Percentiles rank a stretch among this genome's conserved stretches.
Conservation (phyloP, 2,329 filamentous ascomycete genomes). For the Fusarium sp. region DNA sequence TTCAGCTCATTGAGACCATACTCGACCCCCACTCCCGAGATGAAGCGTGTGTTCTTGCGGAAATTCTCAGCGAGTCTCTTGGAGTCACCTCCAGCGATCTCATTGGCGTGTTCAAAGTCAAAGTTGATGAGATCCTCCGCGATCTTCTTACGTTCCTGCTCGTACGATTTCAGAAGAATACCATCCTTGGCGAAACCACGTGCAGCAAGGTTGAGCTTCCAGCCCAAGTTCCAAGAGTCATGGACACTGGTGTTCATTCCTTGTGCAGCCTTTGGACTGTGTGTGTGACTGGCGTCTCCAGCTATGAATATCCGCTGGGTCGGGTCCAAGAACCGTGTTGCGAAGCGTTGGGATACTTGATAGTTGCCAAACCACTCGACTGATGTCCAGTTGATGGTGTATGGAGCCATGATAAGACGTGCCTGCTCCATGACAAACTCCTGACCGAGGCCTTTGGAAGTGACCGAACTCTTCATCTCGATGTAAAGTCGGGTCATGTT, state of each 20-base stretch:
- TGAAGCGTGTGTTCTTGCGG: slow-evolving; percentile 75
- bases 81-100: slow-evolving; percentile 69
- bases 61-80: slow-evolving; percentile 74
- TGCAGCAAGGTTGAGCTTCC: slow-evolving; percentile 62
- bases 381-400: slow-evolving; percentile 65
- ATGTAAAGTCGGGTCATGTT: slow-evolving; percentile 75
- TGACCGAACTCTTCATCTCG: slow-evolving; percentile 59
- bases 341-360: slow-evolving; percentile 75
- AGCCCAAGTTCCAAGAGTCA: slow-evolving; percentile 70
- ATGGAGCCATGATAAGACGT: slow-evolving; percentile 67
- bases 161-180: slow-evolving; percentile 67
- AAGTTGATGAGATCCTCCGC: slow-evolving; percentile 68
- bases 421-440: slow-evolving; percentile 77
- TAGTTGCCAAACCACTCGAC: slow-evolving; percentile 79
- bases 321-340: slow-evolving; percentile 72
- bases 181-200: slow-evolving; percentile 63
- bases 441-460: slow-evolving; percentile 58
- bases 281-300: slow-evolving; percentile 76
- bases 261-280: slow-evolving; percentile 77
- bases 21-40: slow-evolving; percentile 75
- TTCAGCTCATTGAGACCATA: slow-evolving; percentile 63
- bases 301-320: slow-evolving; percentile 69
- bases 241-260: slow-evolving; percentile 71
- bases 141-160: slow-evolving; percentile 69
- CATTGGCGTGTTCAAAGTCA: slow-evolving; percentile 65